Percentiles rank a stretch among this genome's conserved stretches.
Conservation (phyloP, 2,329 filamentous ascomycete species). For the Botrytis medusae region DNA sequence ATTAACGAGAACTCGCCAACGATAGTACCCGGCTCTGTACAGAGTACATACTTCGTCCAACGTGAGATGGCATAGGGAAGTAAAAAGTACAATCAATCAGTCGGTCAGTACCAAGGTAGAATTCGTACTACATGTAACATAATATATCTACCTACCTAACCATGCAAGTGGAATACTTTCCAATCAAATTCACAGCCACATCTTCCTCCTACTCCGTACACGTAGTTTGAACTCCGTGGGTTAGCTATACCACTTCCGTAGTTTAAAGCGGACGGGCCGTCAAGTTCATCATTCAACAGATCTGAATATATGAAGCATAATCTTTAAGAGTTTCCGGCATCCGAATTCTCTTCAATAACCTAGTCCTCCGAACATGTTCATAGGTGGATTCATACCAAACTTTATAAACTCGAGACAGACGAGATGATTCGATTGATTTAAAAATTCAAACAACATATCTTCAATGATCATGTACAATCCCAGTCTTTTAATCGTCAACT, state of each 20-base stretch:
- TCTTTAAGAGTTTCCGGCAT: not conserved
- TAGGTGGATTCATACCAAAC: not conserved
- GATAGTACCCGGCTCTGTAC: not conserved
- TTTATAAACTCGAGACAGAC: not conserved
- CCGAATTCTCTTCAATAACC: not conserved
- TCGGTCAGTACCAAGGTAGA: not conserved
- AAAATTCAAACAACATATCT: not conserved
- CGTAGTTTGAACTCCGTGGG: not conserved
- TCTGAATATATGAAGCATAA: not conserved
- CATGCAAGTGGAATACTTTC: not conserved
- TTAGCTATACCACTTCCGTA: not conserved
- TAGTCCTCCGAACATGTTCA: not conserved
- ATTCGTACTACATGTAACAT: not conserved
- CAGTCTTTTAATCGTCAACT: conserved; percentile 9
- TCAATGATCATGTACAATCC: not conserved
- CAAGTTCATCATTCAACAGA: not conserved
- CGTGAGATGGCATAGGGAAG: not conserved
- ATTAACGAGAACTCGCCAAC: not conserved
- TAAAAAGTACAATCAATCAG: not conserved
- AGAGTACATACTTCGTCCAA: not conserved
- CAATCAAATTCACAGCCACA: not conserved
- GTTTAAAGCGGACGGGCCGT: not conserved
- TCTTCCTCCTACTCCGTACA: not conserved
- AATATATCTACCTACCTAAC: not conserved
- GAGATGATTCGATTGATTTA: not conserved